Percentiles rank a stretch among this genome's conserved stretches.
Conservation (phyloP, 495 filamentous ascomycete species). For the Platismatia glauca region DNA sequence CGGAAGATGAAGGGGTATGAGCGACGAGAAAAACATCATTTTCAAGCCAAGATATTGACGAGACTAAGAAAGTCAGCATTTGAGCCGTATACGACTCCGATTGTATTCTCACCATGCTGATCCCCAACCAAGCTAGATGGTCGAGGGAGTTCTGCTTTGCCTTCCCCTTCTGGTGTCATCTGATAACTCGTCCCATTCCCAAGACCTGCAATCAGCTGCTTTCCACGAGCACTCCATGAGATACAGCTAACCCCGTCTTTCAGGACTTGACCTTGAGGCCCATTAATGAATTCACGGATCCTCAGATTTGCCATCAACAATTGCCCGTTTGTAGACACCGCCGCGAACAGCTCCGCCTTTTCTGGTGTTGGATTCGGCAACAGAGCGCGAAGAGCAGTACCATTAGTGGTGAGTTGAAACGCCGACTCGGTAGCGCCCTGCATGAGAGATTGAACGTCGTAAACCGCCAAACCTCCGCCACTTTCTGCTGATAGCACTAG, state of each 20-base stretch:
- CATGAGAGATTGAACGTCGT: constrained; percentile 57
- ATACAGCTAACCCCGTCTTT: constrained; percentile 72
- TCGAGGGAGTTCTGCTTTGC: constrained; percentile 68
- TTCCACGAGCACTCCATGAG: constrained; percentile 87
- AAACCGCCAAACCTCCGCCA: constrained; percentile 76
- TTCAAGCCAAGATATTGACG: constrained; percentile 81
- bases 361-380: constrained; percentile 71
- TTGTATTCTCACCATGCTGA: constrained; percentile 52
- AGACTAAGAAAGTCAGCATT: constrained; percentile 46
- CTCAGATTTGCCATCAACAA: constrained; percentile 76
- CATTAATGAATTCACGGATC: constrained; percentile 49
- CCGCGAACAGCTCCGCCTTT: constrained; percentile 55
- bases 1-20: constrained; percentile 55
- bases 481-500: constrained; percentile 75
- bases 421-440: constrained; percentile 55
- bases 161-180: constrained; percentile 68
- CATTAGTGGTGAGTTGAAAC: constrained; percentile 70
- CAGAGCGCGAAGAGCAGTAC: constrained; percentile 61
- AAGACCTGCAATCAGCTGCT: constrained; percentile 84
- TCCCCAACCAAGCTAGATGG: constrained; percentile 58
- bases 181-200: constrained; percentile 72
- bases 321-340: constrained; percentile 71
- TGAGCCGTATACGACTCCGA: neutral
- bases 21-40: constrained; percentile 75
- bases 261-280: constrained; percentile 55